Evolutionary conservation across 2,329 filamentous ascomycete genomes (phyloP), one percentile per base, ranked within the genome.

Genomic region (Aspergillus oerlinghausenensis): DNA sequence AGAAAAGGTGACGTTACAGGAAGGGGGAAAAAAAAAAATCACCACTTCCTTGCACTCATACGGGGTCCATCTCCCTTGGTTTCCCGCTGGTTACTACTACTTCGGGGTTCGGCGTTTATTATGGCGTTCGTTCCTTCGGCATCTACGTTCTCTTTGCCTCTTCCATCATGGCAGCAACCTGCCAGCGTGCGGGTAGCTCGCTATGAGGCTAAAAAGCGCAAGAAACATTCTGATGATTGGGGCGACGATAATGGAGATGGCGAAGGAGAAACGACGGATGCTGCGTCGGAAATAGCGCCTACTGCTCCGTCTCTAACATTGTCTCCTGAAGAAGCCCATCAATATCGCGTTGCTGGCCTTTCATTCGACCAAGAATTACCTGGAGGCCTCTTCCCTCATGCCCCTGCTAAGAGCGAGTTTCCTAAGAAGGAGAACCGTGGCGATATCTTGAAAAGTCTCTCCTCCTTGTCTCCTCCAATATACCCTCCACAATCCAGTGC

Each of bases 261-360:
- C 14, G 67, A 63, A 49, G 64, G 62, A 38, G 67, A 68, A 47
- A 66, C 66, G 42, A 70, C 68, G 11, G 70, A 72, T 59, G 65
- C 63, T 52, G 62, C 60, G 19, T 71, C 66, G 8, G 65, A 70
- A 21, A 57, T 56, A 25, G 63, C 58, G 11, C 60, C 62, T 49
- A 60, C 63, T 4, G 60, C 57, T 14, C 55, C 63, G 11, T 65
- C 70, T 19, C 56, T 70, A 42, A 61, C 70, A 23, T 60, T 78
- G 19, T 71, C 75, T 8, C 75, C 75, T 8, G 66, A 72, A 49
- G 76, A 78, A 63, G 68, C 70, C 45, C 67, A 73, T 55, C 76
- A 80, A 64, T 77, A 76, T 63, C 72, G 73, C 55, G 63, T 76
- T 55, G 73, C 76, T 50, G 72, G 76, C 52, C 71, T 75, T 35